Evolutionary conservation across 257 asterid species (phyloP).

Genomic region (Handroanthus guayacan): DNA sequence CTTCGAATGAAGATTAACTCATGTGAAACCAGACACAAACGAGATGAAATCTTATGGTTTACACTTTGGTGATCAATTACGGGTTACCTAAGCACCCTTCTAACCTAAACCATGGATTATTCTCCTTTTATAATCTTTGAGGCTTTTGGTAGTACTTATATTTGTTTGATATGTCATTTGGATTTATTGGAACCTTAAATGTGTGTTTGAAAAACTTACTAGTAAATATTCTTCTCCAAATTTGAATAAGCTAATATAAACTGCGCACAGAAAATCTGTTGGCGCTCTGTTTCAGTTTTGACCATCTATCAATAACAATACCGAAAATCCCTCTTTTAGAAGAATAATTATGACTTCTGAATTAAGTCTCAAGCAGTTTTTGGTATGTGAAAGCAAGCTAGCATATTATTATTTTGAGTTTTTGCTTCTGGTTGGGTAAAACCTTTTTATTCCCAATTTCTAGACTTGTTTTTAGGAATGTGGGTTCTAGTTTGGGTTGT

Average conservation of each 20-base stretch:
- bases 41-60: neutral
- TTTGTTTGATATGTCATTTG: slow-evolving; percentile 4
- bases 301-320: neutral
- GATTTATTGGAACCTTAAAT: neutral
- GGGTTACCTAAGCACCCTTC: neutral
- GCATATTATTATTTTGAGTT: neutral
- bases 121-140: neutral
- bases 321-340: neutral
- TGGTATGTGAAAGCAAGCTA: neutral
- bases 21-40: neutral
- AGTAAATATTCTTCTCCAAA: neutral
- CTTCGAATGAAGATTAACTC: neutral
- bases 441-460: no score
- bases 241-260: neutral
- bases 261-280: neutral
- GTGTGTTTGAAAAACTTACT: neutral
- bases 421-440: neutral
- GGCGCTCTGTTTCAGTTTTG: neutral
- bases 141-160: neutral
- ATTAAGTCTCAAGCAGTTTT: neutral
- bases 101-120: neutral
- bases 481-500: no score
- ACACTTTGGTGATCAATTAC: neutral
- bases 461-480: no score
- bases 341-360: neutral